phyloP scores from a whole-genome alignment of 768 basidiomycete genomes.

The Mycena indigotica region DNA sequence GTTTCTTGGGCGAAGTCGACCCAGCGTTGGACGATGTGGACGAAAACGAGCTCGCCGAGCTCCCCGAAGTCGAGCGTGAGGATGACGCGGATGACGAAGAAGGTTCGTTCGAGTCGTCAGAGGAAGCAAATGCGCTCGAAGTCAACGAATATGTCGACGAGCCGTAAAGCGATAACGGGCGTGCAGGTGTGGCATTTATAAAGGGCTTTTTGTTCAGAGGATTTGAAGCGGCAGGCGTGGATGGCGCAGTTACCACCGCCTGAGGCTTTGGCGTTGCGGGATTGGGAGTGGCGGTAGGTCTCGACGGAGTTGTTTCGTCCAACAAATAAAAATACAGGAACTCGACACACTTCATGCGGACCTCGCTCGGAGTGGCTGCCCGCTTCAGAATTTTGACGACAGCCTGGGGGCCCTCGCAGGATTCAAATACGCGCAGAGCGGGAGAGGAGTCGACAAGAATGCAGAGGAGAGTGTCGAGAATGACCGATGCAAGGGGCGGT shows the following conservation, averaged over 20 bases:
- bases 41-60: slow-evolving; percentile 44
- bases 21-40: slow-evolving; percentile 47
- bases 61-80: slow-evolving; percentile 45
- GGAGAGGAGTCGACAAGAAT: slow-evolving; percentile 83
- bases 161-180: slow-evolving; percentile 42
- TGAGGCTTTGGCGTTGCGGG: slow-evolving; percentile 1
- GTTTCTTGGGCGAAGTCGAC: slow-evolving; percentile 50
- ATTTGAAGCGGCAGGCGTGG: slow-evolving; percentile 43
- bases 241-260: slow-evolving; percentile 35
- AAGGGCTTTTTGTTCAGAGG: slow-evolving; percentile 35
- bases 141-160: slow-evolving; percentile 29
- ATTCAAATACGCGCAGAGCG: slow-evolving; percentile 80
- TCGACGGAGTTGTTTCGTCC: slow-evolving; percentile 61
- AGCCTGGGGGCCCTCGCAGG: slow-evolving; percentile 71
- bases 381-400: slow-evolving; percentile 89
- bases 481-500: slow-evolving; percentile 63
- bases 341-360: slow-evolving; percentile 94
- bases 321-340: slow-evolving; percentile 94
- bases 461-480: slow-evolving; percentile 84
- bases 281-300: slow-evolving; percentile 12
- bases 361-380: slow-evolving; percentile 82
- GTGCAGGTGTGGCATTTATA: slow-evolving; percentile 37
- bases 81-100: slow-evolving; percentile 26
- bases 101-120: slow-evolving; percentile 6
- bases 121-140: slow-evolving; percentile 20